These are phyloP conservation scores for Leucoagaricus sp. DNA, from an alignment of 1,284 basidiomycete species.

Conservation along the genomic window DNA sequence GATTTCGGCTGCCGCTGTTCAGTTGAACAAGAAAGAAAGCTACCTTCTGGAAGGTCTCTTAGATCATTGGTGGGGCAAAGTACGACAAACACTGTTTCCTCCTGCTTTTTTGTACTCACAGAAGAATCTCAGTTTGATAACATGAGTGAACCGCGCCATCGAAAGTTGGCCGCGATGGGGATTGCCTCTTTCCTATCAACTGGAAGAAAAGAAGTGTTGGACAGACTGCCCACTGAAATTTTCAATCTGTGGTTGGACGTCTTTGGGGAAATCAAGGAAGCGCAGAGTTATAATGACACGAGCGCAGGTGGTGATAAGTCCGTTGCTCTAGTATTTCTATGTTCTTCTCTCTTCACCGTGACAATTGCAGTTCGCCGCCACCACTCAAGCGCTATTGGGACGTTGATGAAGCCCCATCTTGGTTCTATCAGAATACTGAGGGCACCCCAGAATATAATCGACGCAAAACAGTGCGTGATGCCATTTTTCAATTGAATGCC, in stretches of 20 bases:
- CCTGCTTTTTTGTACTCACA: neutral
- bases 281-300: conserved; percentile 36
- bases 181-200: conserved; percentile 73
- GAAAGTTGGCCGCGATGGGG: conserved; percentile 75
- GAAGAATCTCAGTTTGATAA: conserved; percentile 68
- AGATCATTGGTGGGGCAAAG: conserved; percentile 81
- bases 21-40: conserved; percentile 48
- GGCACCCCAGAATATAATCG: conserved; percentile 71
- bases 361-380: conserved; percentile 24
- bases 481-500: neutral
- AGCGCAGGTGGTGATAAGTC: conserved; percentile 28
- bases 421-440: conserved; percentile 59
- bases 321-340: neutral
- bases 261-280: conserved; percentile 83
- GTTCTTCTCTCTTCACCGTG: neutral
- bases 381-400: conserved; percentile 68
- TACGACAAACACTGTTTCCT: conserved; percentile 29
- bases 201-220: conserved; percentile 67
- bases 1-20: conserved; percentile 57
- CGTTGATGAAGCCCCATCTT: conserved; percentile 50
- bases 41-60: conserved; percentile 65
- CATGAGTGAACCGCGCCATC: conserved; percentile 76
- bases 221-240: conserved; percentile 69
- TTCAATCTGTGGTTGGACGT: conserved; percentile 92
- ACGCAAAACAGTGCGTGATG: conserved; percentile 57